These are phyloP conservation scores for Dentipellis sp. DNA, from an alignment of 768 basidiomycete genomes.

Conservation along the genomic window DNA sequence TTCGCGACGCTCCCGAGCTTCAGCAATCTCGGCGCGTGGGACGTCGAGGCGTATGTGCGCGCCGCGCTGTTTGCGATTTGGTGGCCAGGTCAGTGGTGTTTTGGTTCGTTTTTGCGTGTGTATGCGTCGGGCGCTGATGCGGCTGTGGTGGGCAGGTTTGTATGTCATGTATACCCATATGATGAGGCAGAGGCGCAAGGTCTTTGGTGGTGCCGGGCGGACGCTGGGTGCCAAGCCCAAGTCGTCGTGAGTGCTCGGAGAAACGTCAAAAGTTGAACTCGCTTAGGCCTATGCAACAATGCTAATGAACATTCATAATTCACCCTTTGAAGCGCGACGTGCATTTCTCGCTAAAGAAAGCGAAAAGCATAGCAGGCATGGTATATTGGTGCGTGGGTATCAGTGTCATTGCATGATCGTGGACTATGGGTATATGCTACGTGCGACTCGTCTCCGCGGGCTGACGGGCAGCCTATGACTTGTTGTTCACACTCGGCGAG, in stretches of 20 bases:
- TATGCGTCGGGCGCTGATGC: neutral
- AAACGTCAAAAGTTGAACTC: too few relatives aligned
- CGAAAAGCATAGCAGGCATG: neutral
- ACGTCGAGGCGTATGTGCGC: slow-evolving; percentile 24
- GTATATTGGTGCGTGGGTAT: neutral
- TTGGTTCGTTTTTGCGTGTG: neutral
- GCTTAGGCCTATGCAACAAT: too few relatives aligned
- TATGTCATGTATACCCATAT: slow-evolving; percentile 53
- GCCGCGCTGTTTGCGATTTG: slow-evolving; percentile 63
- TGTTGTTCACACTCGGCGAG: slow-evolving; percentile 42
- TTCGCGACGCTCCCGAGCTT: slow-evolving; percentile 61
- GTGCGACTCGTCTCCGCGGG: too few relatives aligned
- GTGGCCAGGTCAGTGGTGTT: slow-evolving; percentile 70
- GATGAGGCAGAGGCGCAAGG: slow-evolving; percentile 46
- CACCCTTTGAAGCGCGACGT: too few relatives aligned
- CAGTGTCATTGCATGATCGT: neutral
- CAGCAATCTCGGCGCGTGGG: slow-evolving; percentile 34
- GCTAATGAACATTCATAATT: too few relatives aligned
- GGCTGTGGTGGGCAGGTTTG: slow-evolving; percentile 24
- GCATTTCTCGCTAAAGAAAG: too few relatives aligned
- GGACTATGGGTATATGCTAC: too few relatives aligned
- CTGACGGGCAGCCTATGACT: neutral
- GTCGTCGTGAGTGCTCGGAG: slow-evolving; percentile 10
- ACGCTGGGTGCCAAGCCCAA: slow-evolving; percentile 28
- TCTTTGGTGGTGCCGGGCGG: slow-evolving; percentile 29